Conservation (phyloP, 768 basidiomycete genomes). For the Tricholoma sp. region DNA sequence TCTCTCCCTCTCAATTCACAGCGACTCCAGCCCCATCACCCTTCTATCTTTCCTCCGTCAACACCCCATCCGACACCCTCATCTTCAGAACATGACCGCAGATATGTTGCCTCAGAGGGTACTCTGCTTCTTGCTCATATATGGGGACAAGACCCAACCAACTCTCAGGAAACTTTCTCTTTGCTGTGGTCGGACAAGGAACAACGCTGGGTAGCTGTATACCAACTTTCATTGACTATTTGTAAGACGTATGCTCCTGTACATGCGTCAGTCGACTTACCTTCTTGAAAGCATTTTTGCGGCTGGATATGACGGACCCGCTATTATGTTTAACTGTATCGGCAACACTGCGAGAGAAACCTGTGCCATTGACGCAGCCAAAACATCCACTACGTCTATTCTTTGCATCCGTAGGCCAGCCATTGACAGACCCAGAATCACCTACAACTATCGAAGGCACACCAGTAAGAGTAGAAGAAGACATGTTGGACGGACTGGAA, state of each 20-base stretch:
- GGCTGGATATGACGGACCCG: constrained; percentile 65
- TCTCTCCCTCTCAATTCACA: constrained; percentile 35
- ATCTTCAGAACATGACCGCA: constrained; percentile 64
- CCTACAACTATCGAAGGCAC: constrained; percentile 25
- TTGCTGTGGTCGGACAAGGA: constrained; percentile 62
- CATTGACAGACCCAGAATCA: constrained; percentile 29
- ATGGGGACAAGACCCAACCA: constrained; percentile 61
- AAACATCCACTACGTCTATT: constrained; percentile 40
- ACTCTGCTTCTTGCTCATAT: constrained; percentile 63
- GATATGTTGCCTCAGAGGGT: constrained; percentile 77
- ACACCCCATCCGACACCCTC: constrained; percentile 85
- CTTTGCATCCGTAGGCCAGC: constrained; percentile 32
- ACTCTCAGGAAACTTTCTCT: constrained; percentile 52
- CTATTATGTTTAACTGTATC: constrained; percentile 81
- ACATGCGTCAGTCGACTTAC: neutral
- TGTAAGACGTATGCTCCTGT: constrained; percentile 45
- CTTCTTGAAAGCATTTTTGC: constrained; percentile 57
- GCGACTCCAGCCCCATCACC: constrained; percentile 37
- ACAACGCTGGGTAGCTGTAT: constrained; percentile 73
- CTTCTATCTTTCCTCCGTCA: constrained; percentile 72
- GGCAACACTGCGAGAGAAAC: constrained; percentile 82
- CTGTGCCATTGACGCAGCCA: constrained; percentile 39
- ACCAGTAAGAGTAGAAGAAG: constrained; percentile 27
- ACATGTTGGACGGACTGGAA: constrained; percentile 43
- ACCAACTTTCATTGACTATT: constrained; percentile 70